Base-by-base conservation (phyloP, 2,329 filamentous ascomycete species). In the Didymosphaeria variabile region DNA sequence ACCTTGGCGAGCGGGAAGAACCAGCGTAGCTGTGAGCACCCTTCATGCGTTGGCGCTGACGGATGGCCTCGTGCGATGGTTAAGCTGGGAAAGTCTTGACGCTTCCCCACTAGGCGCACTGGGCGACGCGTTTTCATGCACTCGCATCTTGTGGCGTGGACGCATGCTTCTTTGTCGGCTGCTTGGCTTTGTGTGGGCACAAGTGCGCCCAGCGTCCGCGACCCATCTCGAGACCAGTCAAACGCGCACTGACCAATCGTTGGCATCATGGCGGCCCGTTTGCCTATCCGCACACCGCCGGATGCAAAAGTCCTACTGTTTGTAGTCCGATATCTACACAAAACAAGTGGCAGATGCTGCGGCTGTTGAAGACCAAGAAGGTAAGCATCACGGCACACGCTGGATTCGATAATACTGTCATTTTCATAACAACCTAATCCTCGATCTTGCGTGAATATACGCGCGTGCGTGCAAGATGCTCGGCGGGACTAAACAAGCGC, bases 1-100 rank as follows among this genome's bases (percentile, higher is more conserved):
- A 34, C 26, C 55, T 44, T 51, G 26, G 45, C 53, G 34, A 44
- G 38, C 55, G 46, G 34, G 55, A 44, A 50, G 54, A 47, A 49
- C 31, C 54, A 40, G 54, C 40, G 29, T 55, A 12, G 26, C 23
- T 38, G 49, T 38, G 34, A n/a, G 34, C 19, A 15, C 31, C 36
- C 13, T 38, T 50, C 55, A 57, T 31, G 55, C 50, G 55, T 50
- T 23, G 31, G 46, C 34, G 46, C 9, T 36, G 34, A 47, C 19
- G 55, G 31, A 38, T 23, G 45, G 45, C 23, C 47, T 36, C 46
- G 47, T 51, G 47, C 46, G 21, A 19, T 45, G 42, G n/a, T 5
- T 52, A 32, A 38, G 26, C 54, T 31, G n/a, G 19, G 31, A 26
- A 34, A 36, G 34, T 36, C 34, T 8, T 12, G 34, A 4, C 34